Conservation (phyloP, 2,329 filamentous ascomycete species). For the Nothopassalora personata region DNA sequence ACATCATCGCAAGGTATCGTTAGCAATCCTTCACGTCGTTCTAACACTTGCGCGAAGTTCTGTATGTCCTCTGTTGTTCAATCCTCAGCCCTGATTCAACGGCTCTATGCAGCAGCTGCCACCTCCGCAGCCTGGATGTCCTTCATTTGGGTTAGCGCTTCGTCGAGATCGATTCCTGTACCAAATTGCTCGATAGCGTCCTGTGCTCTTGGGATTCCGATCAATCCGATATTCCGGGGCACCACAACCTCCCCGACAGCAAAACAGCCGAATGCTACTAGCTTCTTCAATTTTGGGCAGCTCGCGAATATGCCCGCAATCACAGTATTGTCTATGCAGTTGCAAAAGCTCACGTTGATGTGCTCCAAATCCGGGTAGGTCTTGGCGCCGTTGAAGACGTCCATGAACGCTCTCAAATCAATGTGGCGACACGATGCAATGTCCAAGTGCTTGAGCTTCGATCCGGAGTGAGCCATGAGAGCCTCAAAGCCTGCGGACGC, state of each 20-base stretch:
- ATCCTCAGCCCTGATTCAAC: background rate
- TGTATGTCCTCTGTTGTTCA: background rate
- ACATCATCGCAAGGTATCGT: background rate
- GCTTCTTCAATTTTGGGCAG: conserved; percentile 45
- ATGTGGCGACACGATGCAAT: conserved; percentile 85
- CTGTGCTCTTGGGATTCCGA: conserved; percentile 55
- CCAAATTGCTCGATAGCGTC: conserved; percentile 52
- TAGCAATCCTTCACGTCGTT: background rate
- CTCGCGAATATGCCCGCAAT: conserved; percentile 49
- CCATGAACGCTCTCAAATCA: conserved; percentile 62
- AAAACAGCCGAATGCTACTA: conserved; percentile 61
- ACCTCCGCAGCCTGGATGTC: conserved; percentile 16
- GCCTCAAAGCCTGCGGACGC: conserved; percentile 71
- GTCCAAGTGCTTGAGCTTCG: conserved; percentile 61
- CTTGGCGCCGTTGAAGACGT: conserved; percentile 59
- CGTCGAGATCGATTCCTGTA: conserved; percentile 32
- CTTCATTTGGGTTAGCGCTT: conserved; percentile 31
- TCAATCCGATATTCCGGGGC: conserved; percentile 53
- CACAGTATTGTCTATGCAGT: conserved; percentile 49
- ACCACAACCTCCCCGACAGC: conserved; percentile 52
- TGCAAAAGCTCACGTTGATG: conserved; percentile 59
- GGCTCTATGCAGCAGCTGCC: background rate
- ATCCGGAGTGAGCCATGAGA: conserved; percentile 77
- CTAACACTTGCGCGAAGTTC: background rate
- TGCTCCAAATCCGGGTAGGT: conserved; percentile 65